Evolutionary conservation across 225 moss, liverwort and hornwort species (phyloP), one percentile per base, ranked within the genome.

Genomic region (Sphagnum tenellum): DNA sequence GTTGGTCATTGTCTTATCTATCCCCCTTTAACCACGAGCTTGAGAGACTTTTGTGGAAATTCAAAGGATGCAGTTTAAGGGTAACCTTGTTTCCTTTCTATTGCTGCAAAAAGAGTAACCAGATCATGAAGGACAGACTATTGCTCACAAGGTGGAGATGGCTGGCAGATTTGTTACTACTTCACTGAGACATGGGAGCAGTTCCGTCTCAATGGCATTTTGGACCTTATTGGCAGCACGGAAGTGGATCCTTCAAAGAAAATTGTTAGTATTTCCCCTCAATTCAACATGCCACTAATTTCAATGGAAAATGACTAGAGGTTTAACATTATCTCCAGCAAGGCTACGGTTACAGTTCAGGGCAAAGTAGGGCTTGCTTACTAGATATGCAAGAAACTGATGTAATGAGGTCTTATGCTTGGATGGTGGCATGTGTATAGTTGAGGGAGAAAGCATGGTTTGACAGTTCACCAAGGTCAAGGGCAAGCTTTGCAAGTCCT

Each of bases 121-220:
- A 60, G 59, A n/a, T 48, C 9, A 50, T 14, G 8, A 12, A 47
- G 57, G 45, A 51, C 7, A 57, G 52, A 5, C 6, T 9, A 52
- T 52, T 52, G 9, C 9, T 52, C 7, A 52, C 52, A 52, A 52
- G 52, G 9, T 52, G 52, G 9, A 6, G 1, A 52, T 52, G 0
- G 52, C 9, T 6, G 52, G 51, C 75, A 87, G 90, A 89, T 90
- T 52, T 90, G 86, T 64, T 98, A 82, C 80, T 93, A 93, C 70
- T 93, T 98, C 73, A 90, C 86, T 60, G 93, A 98, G 62, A 75
- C 87, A 3, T 81, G 93, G 86, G 98, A 98, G 79, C 98, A 98
- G 66, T 98, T 98, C 65, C 93, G 98, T 61, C 81, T 98, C 56
- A 79, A 79, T 57, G 98, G 93, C 63, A 66, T 72, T 50, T 72